These are phyloP conservation scores for Candida golubevii DNA, from an alignment of 805 yeast genomes.

Conservation along the genomic window DNA sequence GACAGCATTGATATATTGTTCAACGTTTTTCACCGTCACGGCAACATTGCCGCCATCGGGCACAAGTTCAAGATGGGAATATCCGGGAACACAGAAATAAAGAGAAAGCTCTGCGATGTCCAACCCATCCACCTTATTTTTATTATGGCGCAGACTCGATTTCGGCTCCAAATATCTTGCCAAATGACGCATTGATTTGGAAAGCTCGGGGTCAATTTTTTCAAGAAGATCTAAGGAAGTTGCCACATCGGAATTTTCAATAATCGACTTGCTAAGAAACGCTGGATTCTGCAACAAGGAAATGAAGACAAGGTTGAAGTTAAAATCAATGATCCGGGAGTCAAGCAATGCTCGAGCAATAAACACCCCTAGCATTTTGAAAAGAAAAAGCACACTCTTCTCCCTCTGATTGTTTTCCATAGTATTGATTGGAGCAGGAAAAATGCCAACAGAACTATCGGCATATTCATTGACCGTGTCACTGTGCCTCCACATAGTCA, in stretches of 20 bases:
- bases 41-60: slow-evolving; percentile 49
- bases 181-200: slow-evolving; percentile 53
- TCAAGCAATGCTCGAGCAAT: slow-evolving; percentile 84
- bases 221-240: slow-evolving; percentile 25
- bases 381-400: slow-evolving; percentile 44
- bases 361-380: slow-evolving; percentile 71
- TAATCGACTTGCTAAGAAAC: not conserved
- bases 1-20: slow-evolving; percentile 52
- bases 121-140: slow-evolving; percentile 29
- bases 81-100: slow-evolving; percentile 75
- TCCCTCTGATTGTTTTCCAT: slow-evolving; percentile 29
- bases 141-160: slow-evolving; percentile 6
- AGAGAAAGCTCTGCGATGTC: slow-evolving; percentile 53
- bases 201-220: slow-evolving; percentile 54
- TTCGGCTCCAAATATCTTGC: slow-evolving; percentile 35
- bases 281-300: slow-evolving; percentile 43
- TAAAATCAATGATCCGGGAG: slow-evolving; percentile 80
- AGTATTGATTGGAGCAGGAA: slow-evolving; percentile 60
- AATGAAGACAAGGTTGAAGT: slow-evolving; percentile 70
- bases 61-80: slow-evolving; percentile 53
- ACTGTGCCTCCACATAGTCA: slow-evolving; percentile 64
- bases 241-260: not conserved
- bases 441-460: slow-evolving; percentile 50
- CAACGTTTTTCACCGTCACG: slow-evolving; percentile 53
- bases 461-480: slow-evolving; percentile 35